Percentiles rank a stretch among this genome's conserved stretches.
Evolutionary conservation across 306 rosid genomes (phyloP).

Genomic region (Quercus wislizeni): DNA sequence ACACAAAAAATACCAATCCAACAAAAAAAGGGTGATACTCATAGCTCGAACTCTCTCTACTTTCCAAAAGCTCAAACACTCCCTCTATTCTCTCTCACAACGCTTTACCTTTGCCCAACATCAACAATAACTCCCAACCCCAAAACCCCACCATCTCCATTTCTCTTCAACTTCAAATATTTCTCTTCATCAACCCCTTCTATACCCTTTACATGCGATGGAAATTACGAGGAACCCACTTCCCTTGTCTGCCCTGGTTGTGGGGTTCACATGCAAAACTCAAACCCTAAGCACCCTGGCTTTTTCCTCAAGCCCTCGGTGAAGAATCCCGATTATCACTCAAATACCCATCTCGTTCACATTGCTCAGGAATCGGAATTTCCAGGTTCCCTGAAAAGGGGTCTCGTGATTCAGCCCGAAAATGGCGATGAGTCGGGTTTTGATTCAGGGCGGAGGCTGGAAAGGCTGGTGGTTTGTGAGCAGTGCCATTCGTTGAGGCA

Average conservation of each 20-base stretch:
- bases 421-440: not conserved
- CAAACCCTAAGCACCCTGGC: conserved; percentile 66
- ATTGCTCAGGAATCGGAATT: conserved; percentile 62
- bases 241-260: conserved; percentile 77
- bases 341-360: conserved; percentile 48
- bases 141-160: not conserved
- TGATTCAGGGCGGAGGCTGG: conserved; percentile 1
- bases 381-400: conserved; percentile 65
- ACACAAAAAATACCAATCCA: too few relatives aligned
- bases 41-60: too few relatives aligned
- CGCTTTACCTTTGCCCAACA: not conserved
- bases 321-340: conserved; percentile 51
- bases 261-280: conserved; percentile 79
- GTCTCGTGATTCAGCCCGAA: conserved; percentile 52
- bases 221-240: conserved; percentile 64
- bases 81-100: too few relatives aligned
- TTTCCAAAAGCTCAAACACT: too few relatives aligned
- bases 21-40: too few relatives aligned
- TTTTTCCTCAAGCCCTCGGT: conserved; percentile 72
- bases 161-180: conserved; percentile 7
- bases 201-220: conserved; percentile 58
- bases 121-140: not conserved
- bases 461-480: conserved; percentile 74
- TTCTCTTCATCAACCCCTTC: conserved; percentile 17
- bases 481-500: conserved; percentile 89